Conservation (phyloP, 805 yeast genomes). For the Candida patagonica region DNA sequence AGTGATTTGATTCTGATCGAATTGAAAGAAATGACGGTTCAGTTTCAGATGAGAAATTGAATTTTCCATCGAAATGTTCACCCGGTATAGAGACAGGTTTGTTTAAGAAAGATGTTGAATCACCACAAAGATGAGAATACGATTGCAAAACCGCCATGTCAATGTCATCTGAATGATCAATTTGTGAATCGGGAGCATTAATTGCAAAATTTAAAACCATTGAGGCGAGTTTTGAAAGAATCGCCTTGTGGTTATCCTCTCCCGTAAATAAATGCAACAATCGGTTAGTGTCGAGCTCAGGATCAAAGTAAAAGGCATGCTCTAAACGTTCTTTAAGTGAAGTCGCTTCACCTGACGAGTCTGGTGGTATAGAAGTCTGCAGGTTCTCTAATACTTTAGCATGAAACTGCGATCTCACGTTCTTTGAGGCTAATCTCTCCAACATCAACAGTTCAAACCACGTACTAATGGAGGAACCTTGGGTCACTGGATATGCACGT, state of each 20-base stretch:
- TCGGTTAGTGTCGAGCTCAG: constrained; percentile 9
- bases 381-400: background rate
- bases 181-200: background rate
- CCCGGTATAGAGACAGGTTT: constrained; percentile 11
- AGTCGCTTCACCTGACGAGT: background rate
- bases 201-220: constrained; percentile 6
- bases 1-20: constrained; percentile 20
- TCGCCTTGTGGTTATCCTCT: background rate
- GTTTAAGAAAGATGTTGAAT: background rate
- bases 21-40: constrained; percentile 1
- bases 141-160: constrained; percentile 15
- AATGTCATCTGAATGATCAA: constrained; percentile 2
- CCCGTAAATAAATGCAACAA: constrained; percentile 7
- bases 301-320: background rate
- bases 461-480: constrained; percentile 9
- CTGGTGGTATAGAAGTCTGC: background rate
- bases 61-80: constrained; percentile 14
- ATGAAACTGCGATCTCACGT: constrained; percentile 5
- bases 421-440: constrained; percentile 4
- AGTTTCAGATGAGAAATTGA: constrained; percentile 13
- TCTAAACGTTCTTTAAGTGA: background rate
- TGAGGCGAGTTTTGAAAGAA: constrained; percentile 6
- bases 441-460: constrained; percentile 16
- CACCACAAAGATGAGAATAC: constrained; percentile 6
- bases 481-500: constrained; percentile 4